These are phyloP conservation scores for Candida nemodendra DNA, from an alignment of 805 yeast species.

Conservation along the genomic window DNA sequence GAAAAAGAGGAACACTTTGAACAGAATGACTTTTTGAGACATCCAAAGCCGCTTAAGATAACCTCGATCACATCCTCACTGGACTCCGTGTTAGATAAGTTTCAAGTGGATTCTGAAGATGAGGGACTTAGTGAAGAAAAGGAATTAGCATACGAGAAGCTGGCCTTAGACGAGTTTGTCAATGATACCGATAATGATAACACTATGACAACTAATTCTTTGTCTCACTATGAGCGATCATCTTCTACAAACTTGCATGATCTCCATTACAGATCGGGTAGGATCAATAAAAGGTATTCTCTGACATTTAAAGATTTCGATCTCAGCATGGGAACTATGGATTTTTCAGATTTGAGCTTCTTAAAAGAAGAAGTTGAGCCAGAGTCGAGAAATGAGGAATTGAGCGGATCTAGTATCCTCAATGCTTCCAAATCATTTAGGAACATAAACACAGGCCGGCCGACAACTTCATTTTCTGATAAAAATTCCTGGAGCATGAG, in stretches of 20 bases:
- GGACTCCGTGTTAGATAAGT: conserved; percentile 27
- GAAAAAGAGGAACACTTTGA: conserved; percentile 4
- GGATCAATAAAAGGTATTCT: conserved; percentile 24
- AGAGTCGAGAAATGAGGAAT: not conserved
- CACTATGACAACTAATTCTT: conserved; percentile 13
- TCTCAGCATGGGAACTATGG: conserved; percentile 8
- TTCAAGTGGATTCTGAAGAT: conserved; percentile 15
- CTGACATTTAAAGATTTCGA: conserved; percentile 28
- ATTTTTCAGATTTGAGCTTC: conserved; percentile 15
- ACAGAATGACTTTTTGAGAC: conserved; percentile 12
- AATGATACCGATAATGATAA: conserved; percentile 6
- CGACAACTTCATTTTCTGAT: not conserved
- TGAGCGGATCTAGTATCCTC: conserved; percentile 1
- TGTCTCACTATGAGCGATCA: conserved; percentile 43
- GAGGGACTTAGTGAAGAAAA: conserved; percentile 6
- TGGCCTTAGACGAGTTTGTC: not conserved
- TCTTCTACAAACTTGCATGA: conserved; percentile 54
- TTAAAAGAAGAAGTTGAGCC: conserved; percentile 13
- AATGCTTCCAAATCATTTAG: conserved; percentile 1
- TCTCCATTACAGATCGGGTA: conserved; percentile 1
- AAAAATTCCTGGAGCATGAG: conserved; percentile 12
- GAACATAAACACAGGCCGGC: not conserved
- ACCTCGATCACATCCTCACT: conserved; percentile 26
- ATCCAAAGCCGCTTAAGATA: conserved; percentile 25
- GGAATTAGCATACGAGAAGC: not conserved